phyloP scores from a whole-genome alignment of 2,329 filamentous ascomycete genomes.

The Aspergillus bombycis region DNA sequence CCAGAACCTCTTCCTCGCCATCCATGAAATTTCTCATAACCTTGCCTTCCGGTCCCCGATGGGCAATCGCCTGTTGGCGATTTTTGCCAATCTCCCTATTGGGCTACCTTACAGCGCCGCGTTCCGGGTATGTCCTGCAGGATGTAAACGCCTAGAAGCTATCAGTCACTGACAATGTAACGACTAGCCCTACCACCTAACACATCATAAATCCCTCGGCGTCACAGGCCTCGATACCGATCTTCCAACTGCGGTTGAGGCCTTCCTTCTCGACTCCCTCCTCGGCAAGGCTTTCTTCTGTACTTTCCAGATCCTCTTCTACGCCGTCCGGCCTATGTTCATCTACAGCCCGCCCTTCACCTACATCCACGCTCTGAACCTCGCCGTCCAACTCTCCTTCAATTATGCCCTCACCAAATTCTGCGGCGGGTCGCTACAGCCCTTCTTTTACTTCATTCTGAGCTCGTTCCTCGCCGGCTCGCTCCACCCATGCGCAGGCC shows the following conservation, averaged over 20 bases:
- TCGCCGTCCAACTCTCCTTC: conserved; percentile 75
- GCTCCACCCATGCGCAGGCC: conserved; percentile 89
- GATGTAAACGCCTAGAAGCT: background rate
- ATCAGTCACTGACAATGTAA: background rate
- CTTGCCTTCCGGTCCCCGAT: conserved; percentile 82
- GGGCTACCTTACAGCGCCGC: conserved; percentile 94
- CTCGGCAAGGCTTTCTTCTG: conserved; percentile 98
- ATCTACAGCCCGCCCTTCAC: conserved; percentile 90
- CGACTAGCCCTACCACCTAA: conserved; percentile 85
- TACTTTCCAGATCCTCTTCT: conserved; percentile 99
- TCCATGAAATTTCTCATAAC: conserved; percentile 99
- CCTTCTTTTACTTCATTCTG: conserved; percentile 80
- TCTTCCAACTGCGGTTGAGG: conserved; percentile 88
- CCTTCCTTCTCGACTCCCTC: conserved; percentile 87
- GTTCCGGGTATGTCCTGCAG: conserved; percentile 68
- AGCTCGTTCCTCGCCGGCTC: conserved; percentile 93
- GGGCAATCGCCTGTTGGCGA: conserved; percentile 82
- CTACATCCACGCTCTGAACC: conserved; percentile 79
- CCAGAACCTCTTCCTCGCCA: conserved; percentile 97
- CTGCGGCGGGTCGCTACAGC: conserved; percentile 59
- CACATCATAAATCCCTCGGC: conserved; percentile 97
- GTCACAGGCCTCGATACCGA: conserved; percentile 96
- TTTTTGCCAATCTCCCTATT: conserved; percentile 94
- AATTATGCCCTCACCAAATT: conserved; percentile 69
- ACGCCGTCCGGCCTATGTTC: conserved; percentile 93